Percentiles rank a stretch among this genome's conserved stretches.
phyloP scores from a whole-genome alignment of 805 yeast species.

The Candida ulmi region DNA sequence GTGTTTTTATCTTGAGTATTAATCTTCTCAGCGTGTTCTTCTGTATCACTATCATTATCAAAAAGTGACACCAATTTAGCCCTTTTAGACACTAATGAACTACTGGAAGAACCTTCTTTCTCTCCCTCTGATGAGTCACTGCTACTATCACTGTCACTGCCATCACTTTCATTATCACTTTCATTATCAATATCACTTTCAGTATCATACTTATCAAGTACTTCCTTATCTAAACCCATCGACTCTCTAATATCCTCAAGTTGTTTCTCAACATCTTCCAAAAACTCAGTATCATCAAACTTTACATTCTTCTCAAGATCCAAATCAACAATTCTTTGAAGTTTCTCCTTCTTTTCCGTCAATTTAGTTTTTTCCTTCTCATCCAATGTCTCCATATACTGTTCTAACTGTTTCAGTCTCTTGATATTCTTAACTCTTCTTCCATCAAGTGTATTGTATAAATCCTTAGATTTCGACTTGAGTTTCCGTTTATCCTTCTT shows the following conservation, averaged over 20 bases:
- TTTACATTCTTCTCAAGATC: conserved; percentile 24
- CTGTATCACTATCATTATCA: too few species aligned
- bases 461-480: conserved; percentile 23
- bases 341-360: conserved; percentile 30
- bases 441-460: conserved; percentile 37
- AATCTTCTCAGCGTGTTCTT: too few species aligned
- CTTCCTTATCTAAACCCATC: conserved; percentile 13
- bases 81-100: too few species aligned
- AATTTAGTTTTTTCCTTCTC: conserved; percentile 15
- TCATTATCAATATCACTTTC: background rate
- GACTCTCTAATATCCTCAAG: conserved; percentile 28
- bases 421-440: conserved; percentile 30
- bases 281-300: conserved; percentile 30
- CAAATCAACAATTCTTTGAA: conserved; percentile 27
- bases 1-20: too few species aligned
- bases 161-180: background rate
- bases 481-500: conserved; percentile 20
- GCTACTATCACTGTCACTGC: background rate
- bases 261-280: conserved; percentile 36
- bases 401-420: conserved; percentile 31
- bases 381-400: conserved; percentile 14
- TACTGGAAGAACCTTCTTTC: background rate
- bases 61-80: too few species aligned
- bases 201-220: background rate
- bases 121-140: background rate